Evolutionary conservation across 176 grass and related monocot species (phyloP).

Genomic region (Lolium perenne): DNA sequence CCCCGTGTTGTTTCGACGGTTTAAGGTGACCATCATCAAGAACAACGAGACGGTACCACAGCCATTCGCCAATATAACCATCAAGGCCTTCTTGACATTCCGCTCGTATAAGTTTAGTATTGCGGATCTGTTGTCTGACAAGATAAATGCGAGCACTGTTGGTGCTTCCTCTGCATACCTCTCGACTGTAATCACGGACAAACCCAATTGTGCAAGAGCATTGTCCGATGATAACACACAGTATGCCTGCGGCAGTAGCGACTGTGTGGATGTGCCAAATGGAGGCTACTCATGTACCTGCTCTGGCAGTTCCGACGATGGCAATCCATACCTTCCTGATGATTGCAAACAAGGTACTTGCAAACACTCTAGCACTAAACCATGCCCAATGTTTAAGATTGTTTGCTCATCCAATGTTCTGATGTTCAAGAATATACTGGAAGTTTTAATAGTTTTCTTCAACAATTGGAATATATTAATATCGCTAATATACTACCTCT

Average conservation of each 20-base stretch:
- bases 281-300: constrained; percentile 45
- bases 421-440: neutral
- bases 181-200: constrained; percentile 1
- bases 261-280: constrained; percentile 25
- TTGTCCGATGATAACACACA: constrained; percentile 4
- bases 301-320: constrained; percentile 9
- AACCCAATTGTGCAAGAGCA: neutral
- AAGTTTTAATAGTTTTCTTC: too few species aligned
- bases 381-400: neutral
- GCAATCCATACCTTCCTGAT: constrained; percentile 41
- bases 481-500: too few species aligned
- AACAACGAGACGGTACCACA: neutral
- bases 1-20: neutral
- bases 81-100: constrained; percentile 45
- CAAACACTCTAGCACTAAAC: too few species aligned
- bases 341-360: constrained; percentile 44
- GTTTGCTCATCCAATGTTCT: neutral
- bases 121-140: constrained; percentile 27
- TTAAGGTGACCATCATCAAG: constrained; percentile 30
- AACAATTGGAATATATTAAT: too few species aligned
- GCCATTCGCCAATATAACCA: constrained; percentile 15
- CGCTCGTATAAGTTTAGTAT: constrained; percentile 18
- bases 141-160: constrained; percentile 33
- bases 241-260: constrained; percentile 32
- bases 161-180: constrained; percentile 32